phyloP scores from a whole-genome alignment of 2,329 filamentous ascomycete genomes.

The Penicillium brasilianum region DNA sequence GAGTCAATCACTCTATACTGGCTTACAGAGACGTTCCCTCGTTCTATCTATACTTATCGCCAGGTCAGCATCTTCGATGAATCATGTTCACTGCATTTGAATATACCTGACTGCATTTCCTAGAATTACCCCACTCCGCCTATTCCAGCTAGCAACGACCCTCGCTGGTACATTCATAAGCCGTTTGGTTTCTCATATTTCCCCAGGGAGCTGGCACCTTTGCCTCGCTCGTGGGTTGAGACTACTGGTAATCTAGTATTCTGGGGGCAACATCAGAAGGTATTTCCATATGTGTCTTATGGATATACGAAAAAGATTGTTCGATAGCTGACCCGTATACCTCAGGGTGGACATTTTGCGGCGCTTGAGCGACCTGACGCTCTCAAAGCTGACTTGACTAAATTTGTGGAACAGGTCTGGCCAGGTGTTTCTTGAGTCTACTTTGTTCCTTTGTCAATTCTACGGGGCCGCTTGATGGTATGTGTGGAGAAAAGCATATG shows the following conservation, averaged over 20 bases:
- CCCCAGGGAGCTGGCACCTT: constrained; percentile 47
- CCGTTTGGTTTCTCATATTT: constrained; percentile 56
- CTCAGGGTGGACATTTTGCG: constrained; percentile 61
- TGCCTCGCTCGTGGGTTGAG: constrained; percentile 46
- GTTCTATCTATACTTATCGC: constrained; percentile 41
- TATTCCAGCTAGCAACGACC: constrained; percentile 24
- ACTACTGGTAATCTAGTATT: constrained; percentile 47
- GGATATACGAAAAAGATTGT: background rate
- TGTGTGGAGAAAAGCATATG: too few relatives aligned
- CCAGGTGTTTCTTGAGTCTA: constrained; percentile 11
- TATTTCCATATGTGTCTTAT: constrained; percentile 19
- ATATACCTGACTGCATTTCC: background rate
- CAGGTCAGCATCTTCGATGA: constrained; percentile 28
- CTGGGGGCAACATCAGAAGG: constrained; percentile 42
- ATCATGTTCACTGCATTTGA: background rate
- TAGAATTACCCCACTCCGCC: constrained; percentile 28
- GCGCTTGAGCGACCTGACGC: constrained; percentile 49
- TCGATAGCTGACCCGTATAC: background rate
- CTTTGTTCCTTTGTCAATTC: too few relatives aligned
- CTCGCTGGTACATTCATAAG: constrained; percentile 46
- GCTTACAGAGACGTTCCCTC: constrained; percentile 46
- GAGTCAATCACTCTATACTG: constrained; percentile 45
- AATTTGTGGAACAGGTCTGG: constrained; percentile 41
- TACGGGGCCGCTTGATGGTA: too few relatives aligned
- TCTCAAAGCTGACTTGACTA: constrained; percentile 51